phyloP scores from a whole-genome alignment of 75 land plant species.

The Pinus albicaulis region DNA sequence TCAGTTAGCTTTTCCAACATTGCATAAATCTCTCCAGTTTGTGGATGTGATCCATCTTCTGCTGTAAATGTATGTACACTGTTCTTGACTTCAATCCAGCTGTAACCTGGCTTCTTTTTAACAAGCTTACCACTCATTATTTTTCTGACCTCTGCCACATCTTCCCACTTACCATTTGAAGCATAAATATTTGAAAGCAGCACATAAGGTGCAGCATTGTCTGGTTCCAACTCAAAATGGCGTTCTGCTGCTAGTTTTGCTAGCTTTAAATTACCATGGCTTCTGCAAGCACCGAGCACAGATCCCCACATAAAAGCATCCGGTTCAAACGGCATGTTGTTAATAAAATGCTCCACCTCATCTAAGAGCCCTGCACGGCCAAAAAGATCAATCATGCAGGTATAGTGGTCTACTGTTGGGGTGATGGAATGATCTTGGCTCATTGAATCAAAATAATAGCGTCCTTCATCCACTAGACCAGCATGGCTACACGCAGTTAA shows the following conservation, averaged over 20 bases:
- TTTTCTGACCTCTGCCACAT: conserved; percentile 11
- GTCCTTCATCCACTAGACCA: conserved; percentile 23
- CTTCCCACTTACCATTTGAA: conserved; percentile 8
- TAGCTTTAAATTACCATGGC: conserved; percentile 24
- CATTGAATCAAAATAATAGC: conserved; percentile 16
- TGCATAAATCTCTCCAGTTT: conserved; percentile 14
- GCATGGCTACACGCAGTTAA: conserved; percentile 26
- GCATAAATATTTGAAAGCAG: conserved; percentile 19
- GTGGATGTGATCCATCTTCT: conserved; percentile 13
- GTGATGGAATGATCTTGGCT: conserved; percentile 7
- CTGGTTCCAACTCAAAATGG: conserved; percentile 10
- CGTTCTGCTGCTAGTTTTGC: conserved; percentile 17
- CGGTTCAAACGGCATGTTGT: conserved; percentile 18
- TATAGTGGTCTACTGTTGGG: conserved; percentile 20
- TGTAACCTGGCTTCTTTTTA: conserved; percentile 15
- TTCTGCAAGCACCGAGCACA: conserved; percentile 19
- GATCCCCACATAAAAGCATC: conserved; percentile 18
- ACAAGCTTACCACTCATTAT: conserved; percentile 12
- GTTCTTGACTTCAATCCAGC: conserved; percentile 19
- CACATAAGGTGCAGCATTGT: conserved; percentile 17
- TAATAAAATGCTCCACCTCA: conserved; percentile 12
- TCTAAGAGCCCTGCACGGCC: conserved; percentile 17
- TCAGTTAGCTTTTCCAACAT: conserved; percentile 7
- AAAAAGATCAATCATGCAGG: conserved; percentile 20
- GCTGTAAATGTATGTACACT: conserved; percentile 9